Evolutionary conservation across 192 early-diverging fungal genomes (phyloP).

Genomic region (Endogone sp.): DNA sequence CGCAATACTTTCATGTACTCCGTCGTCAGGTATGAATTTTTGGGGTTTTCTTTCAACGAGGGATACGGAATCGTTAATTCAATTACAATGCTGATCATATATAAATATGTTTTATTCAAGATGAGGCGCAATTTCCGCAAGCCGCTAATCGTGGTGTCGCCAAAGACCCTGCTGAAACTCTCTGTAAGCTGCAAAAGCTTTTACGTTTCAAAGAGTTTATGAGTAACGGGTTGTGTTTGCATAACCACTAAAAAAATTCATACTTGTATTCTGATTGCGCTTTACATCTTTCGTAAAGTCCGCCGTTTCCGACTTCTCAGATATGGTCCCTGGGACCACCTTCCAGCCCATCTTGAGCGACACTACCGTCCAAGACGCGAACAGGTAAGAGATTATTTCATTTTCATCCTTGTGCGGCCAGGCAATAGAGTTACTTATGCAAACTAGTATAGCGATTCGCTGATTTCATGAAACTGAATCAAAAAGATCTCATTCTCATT

Average conservation of each 20-base stretch:
- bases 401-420: not conserved
- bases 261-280: no score
- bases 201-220: not conserved
- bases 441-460: no score
- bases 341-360: slow-evolving; percentile 83
- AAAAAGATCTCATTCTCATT: not conserved
- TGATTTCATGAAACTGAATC: not conserved
- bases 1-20: slow-evolving; percentile 95
- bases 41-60: no score
- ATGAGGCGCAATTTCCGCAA: slow-evolving; percentile 88
- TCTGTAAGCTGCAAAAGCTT: slow-evolving; percentile 31
- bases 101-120: slow-evolving; percentile 23
- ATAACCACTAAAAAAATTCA: no score
- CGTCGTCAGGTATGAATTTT: slow-evolving; percentile 87
- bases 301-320: slow-evolving; percentile 67
- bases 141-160: slow-evolving; percentile 83
- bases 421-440: no score
- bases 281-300: no score
- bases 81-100: no score
- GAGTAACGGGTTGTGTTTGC: no score
- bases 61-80: no score
- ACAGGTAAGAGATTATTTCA: slow-evolving; percentile 20
- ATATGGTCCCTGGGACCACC: slow-evolving; percentile 82
- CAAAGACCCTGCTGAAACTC: slow-evolving; percentile 67
- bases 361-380: slow-evolving; percentile 33